Conservation (phyloP, 2,329 filamentous ascomycete species). For the Spiromastix sp. region DNA sequence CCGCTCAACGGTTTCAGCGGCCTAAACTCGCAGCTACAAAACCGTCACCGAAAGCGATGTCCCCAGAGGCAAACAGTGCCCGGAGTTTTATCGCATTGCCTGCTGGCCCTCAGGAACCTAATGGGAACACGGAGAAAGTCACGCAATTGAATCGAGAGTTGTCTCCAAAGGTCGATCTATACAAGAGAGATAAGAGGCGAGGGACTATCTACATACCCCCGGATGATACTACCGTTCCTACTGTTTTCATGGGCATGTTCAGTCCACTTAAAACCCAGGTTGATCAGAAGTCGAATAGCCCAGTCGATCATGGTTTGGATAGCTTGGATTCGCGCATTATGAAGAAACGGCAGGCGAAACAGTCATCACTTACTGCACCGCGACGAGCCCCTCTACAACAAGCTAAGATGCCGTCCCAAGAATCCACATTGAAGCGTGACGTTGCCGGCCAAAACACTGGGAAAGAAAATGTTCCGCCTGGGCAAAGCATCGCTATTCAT, state of each 20-base stretch:
- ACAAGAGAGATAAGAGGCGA: constrained; percentile 25
- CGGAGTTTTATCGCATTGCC: too few species aligned
- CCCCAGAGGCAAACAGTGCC: constrained; percentile 6
- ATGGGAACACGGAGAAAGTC: constrained; percentile 6
- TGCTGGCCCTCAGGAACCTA: too few species aligned
- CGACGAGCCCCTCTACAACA: constrained; percentile 38
- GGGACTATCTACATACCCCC: constrained; percentile 33
- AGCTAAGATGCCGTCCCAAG: constrained; percentile 30
- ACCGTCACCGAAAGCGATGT: constrained; percentile 11
- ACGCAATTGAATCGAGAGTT: constrained; percentile 9
- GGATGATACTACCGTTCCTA: constrained; percentile 32
- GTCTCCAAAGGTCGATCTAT: constrained; percentile 9
- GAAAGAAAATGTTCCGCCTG: constrained; percentile 54
- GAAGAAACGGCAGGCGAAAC: constrained; percentile 21
- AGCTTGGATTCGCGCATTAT: constrained; percentile 25
- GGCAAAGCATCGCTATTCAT: constrained; percentile 13
- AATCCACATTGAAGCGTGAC: constrained; percentile 32
- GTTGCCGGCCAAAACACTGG: constrained; percentile 45
- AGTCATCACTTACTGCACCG: constrained; percentile 13
- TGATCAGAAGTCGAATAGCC: not conserved
- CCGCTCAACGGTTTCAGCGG: constrained; percentile 29
- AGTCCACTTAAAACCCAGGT: constrained; percentile 26
- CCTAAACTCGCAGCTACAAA: constrained; percentile 21
- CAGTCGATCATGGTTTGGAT: constrained; percentile 18
- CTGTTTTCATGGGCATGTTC: constrained; percentile 34